Percentiles rank a stretch among this genome's conserved stretches.
These are phyloP conservation scores for Beauveria sp. DNA, from an alignment of 2,329 filamentous ascomycete species.

Conservation along the genomic window DNA sequence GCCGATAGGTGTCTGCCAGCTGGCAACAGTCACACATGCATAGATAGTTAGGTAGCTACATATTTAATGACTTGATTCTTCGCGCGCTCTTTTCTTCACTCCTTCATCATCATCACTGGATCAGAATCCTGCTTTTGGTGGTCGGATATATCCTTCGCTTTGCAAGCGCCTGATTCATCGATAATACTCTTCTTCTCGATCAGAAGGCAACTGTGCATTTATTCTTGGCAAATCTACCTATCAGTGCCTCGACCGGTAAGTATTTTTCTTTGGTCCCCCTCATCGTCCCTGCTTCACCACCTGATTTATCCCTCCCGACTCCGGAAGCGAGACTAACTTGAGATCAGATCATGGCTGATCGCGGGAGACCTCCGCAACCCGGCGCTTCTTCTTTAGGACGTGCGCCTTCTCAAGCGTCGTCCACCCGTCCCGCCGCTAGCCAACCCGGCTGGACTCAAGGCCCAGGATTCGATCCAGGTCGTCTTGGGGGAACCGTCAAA, in stretches of 20 bases:
- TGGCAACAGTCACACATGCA: not conserved
- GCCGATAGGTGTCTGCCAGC: not conserved
- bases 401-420: conserved; percentile 4
- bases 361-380: conserved; percentile 20
- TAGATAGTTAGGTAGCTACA: too few species aligned
- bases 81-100: not conserved
- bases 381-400: not conserved
- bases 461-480: conserved; percentile 38
- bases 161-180: too few species aligned
- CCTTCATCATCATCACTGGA: not conserved
- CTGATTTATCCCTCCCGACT: not conserved
- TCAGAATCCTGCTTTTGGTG: not conserved
- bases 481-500: conserved; percentile 19
- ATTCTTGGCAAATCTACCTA: too few species aligned
- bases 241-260: too few species aligned
- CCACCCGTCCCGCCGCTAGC: conserved; percentile 14
- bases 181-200: too few species aligned
- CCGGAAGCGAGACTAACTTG: not conserved
- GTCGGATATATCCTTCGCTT: not conserved
- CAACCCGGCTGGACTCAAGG: conserved; percentile 19
- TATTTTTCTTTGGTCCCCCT: too few species aligned
- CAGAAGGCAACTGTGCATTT: too few species aligned
- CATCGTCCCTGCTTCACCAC: not conserved
- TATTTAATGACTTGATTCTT: not conserved
- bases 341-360: conserved; percentile 22